These are phyloP conservation scores for Colletotrichum liaoningense DNA, from an alignment of 2,329 filamentous ascomycete species.

Conservation along the genomic window DNA sequence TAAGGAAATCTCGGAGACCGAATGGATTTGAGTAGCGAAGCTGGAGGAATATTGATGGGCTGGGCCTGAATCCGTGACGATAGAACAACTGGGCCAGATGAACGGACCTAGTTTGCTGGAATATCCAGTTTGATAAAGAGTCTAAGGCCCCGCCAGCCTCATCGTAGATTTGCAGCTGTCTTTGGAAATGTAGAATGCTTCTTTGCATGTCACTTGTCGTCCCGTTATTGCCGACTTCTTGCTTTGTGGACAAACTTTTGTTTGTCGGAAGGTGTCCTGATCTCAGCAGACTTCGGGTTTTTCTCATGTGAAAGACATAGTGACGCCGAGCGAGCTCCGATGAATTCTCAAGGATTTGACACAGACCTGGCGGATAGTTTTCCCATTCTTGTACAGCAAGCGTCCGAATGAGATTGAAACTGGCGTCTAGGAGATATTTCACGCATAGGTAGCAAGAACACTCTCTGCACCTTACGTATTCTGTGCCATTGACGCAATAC, in stretches of 20 bases:
- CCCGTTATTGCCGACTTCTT: fast-evolving
- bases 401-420: neutral
- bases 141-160: fast-evolving
- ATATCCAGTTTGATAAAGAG: neutral
- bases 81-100: neutral
- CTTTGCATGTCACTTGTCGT: fast-evolving
- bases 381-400: too few species aligned
- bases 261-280: fast-evolving
- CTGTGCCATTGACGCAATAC: fast-evolving
- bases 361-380: fast-evolving
- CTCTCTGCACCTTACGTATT: neutral
- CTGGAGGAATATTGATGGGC: neutral
- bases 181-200: fast-evolving
- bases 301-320: neutral
- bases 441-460: neutral
- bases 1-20: neutral
- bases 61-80: neutral
- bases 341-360: neutral
- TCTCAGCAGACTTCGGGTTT: neutral
- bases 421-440: neutral
- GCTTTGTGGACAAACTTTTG: fast-evolving
- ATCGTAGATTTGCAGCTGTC: too few species aligned
- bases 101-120: neutral
- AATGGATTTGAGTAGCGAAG: too few species aligned
- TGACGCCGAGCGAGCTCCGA: neutral